These are phyloP conservation scores for Annulohypoxylon stygium DNA, from an alignment of 495 filamentous ascomycete genomes.

Conservation along the genomic window DNA sequence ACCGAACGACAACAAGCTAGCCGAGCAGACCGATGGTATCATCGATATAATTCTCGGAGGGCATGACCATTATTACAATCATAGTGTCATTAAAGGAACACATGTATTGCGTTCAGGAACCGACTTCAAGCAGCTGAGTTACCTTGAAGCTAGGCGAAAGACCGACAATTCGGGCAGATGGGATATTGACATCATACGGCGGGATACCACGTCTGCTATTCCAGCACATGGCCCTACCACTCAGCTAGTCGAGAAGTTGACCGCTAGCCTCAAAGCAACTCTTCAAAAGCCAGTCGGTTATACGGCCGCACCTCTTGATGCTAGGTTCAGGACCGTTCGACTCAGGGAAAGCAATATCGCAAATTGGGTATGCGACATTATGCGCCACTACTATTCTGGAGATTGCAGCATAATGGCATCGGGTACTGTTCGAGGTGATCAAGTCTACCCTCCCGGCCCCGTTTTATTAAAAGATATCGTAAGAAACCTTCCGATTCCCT, in stretches of 20 bases:
- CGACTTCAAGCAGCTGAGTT: constrained; percentile 92
- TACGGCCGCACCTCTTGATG: constrained; percentile 82
- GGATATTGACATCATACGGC: constrained; percentile 81
- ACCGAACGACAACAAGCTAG: constrained; percentile 86
- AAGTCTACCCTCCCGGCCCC: constrained; percentile 85
- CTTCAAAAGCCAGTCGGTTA: constrained; percentile 87
- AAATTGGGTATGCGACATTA: constrained; percentile 92
- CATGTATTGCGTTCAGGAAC: constrained; percentile 86
- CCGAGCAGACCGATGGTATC: constrained; percentile 72
- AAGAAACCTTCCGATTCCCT: background rate
- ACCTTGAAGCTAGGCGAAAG: constrained; percentile 78
- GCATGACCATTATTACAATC: constrained; percentile 89
- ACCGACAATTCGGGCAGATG: constrained; percentile 64
- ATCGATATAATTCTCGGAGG: constrained; percentile 90
- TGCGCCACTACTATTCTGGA: constrained; percentile 81
- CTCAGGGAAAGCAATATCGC: constrained; percentile 82
- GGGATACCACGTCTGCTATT: constrained; percentile 77
- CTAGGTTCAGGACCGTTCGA: constrained; percentile 85
- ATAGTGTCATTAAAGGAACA: constrained; percentile 78
- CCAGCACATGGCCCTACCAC: constrained; percentile 69
- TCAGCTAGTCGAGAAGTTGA: constrained; percentile 73
- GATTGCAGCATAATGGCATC: constrained; percentile 89
- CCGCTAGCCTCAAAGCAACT: constrained; percentile 75
- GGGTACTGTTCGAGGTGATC: constrained; percentile 91
- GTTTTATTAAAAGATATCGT: constrained; percentile 80